Percentiles rank a stretch among this genome's conserved stretches.
phyloP scores from a whole-genome alignment of 1,284 basidiomycete species.

The Melanopsichium pennsylvanicum region DNA sequence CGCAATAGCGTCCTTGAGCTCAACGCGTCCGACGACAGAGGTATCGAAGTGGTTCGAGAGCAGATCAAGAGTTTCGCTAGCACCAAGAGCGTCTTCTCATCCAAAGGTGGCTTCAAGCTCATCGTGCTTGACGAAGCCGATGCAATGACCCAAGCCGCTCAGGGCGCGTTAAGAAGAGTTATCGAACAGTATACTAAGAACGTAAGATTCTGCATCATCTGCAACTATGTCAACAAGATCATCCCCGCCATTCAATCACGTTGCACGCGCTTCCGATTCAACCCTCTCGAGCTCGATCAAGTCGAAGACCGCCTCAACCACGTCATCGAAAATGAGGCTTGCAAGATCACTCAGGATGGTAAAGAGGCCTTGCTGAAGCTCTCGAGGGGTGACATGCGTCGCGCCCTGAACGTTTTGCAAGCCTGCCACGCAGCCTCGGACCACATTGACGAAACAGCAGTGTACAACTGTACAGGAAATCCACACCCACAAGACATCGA shows the following conservation, averaged over 20 bases:
- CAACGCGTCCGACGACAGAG: constrained; percentile 96
- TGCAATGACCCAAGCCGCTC: constrained; percentile 98
- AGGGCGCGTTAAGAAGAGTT: constrained; percentile 75
- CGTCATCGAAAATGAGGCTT: constrained; percentile 85
- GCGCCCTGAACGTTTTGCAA: constrained; percentile 93
- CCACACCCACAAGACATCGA: constrained; percentile 95
- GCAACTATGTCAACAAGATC: constrained; percentile 99
- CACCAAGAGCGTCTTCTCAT: constrained; percentile 81
- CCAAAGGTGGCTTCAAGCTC: constrained; percentile 77
- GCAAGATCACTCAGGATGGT: constrained; percentile 85
- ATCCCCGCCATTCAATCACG: constrained; percentile 97
- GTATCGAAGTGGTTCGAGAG: constrained; percentile 97
- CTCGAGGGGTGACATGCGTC: constrained; percentile 95
- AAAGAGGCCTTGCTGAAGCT: constrained; percentile 88
- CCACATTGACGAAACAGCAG: constrained; percentile 81
- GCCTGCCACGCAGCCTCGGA: constrained; percentile 98
- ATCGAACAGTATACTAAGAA: constrained; percentile 99
- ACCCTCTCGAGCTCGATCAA: constrained; percentile 85
- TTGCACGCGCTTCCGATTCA: constrained; percentile 93
- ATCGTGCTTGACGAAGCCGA: constrained; percentile 99
- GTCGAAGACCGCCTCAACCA: constrained; percentile 81
- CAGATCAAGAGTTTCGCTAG: constrained; percentile 99
- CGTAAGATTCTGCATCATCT: constrained; percentile 98
- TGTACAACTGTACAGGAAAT: constrained; percentile 96
- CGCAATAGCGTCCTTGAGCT: constrained; percentile 95